Conservation (phyloP, 2,329 filamentous ascomycete species). For the Aspergillus unguis region DNA sequence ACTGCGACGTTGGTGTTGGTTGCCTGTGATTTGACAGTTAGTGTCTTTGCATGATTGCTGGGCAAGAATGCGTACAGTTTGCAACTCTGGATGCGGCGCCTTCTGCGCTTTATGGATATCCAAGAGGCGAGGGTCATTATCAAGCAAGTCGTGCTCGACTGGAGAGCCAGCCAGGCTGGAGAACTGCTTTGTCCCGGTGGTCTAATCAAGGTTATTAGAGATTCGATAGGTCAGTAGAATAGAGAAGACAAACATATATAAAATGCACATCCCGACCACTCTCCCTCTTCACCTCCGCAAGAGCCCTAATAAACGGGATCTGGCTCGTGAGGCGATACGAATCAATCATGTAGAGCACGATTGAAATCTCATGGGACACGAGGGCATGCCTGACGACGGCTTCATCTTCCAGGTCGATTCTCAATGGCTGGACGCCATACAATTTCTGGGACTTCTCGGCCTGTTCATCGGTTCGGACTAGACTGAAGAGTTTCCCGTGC, state of each 20-base stretch:
- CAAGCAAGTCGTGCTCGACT: slow-evolving; percentile 26
- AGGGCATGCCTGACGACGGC: slow-evolving; percentile 37
- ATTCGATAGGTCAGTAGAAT: no score
- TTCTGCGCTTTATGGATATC: not conserved
- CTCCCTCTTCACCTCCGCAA: slow-evolving; percentile 43
- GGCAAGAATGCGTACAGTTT: slow-evolving; percentile 23
- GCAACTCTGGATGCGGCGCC: slow-evolving; percentile 15
- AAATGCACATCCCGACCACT: slow-evolving; percentile 48
- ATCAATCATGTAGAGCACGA: slow-evolving; percentile 51
- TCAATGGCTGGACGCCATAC: slow-evolving; percentile 45
- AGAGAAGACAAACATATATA: slow-evolving; percentile 30
- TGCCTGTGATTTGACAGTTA: not conserved
- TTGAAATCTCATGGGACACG: slow-evolving; percentile 43
- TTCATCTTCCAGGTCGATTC: slow-evolving; percentile 25
- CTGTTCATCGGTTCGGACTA: not conserved
- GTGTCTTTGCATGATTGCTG: not conserved
- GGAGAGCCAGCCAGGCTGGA: slow-evolving; percentile 45
- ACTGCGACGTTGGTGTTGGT: not conserved
- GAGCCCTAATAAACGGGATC: slow-evolving; percentile 44
- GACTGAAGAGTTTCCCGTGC: not conserved
- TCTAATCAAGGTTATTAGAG: slow-evolving; percentile 18
- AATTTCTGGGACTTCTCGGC: slow-evolving; percentile 36
- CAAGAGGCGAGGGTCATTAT: not conserved
- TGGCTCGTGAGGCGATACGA: slow-evolving; percentile 27
- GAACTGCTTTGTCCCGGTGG: slow-evolving; percentile 52